A percentile compares a stretch with the other conserved stretches of the same genome.
Evolutionary conservation across 805 yeast species (phyloP).

Genomic region (Tetrapisispora pingtungensis): DNA sequence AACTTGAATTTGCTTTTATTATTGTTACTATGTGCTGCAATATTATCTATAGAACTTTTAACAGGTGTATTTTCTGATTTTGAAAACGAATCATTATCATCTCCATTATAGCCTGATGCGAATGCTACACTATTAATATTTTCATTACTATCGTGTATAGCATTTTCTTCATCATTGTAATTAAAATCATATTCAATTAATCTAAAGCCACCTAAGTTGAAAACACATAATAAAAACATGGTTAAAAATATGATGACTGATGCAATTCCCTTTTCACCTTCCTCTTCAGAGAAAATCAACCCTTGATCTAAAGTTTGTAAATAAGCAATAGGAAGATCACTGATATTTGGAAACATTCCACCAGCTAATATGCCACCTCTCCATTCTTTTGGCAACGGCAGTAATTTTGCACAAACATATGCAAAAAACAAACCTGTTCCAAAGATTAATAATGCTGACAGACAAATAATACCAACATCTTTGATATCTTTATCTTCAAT

Average conservation of each 20-base stretch:
- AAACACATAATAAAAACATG: conserved; percentile 53
- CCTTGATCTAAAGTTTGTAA: conserved; percentile 59
- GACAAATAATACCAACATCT: conserved; percentile 53
- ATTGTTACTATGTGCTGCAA: not conserved
- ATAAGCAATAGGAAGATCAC: conserved; percentile 72
- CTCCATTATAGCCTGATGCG: not conserved
- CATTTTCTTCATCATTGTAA: conserved; percentile 20
- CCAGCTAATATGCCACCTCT: conserved; percentile 60
- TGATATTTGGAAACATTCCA: conserved; percentile 63
- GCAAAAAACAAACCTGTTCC: conserved; percentile 42
- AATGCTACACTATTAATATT: not conserved
- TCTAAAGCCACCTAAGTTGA: conserved; percentile 67
- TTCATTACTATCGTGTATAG: conserved; percentile 1
- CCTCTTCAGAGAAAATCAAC: conserved; percentile 42
- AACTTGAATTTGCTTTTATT: not conserved
- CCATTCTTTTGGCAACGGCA: conserved; percentile 57
- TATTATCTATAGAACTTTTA: not conserved
- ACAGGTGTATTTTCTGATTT: not conserved
- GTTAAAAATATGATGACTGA: conserved; percentile 71
- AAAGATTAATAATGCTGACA: conserved; percentile 43
- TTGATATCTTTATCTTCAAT: conserved; percentile 56
- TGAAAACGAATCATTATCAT: not conserved
- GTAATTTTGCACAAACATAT: conserved; percentile 14
- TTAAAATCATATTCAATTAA: conserved; percentile 62
- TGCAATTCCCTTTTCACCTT: conserved; percentile 72